These are phyloP conservation scores for Theobroma cacao DNA, from an alignment of 345 rosid genomes.

Conservation along the genomic window DNA sequence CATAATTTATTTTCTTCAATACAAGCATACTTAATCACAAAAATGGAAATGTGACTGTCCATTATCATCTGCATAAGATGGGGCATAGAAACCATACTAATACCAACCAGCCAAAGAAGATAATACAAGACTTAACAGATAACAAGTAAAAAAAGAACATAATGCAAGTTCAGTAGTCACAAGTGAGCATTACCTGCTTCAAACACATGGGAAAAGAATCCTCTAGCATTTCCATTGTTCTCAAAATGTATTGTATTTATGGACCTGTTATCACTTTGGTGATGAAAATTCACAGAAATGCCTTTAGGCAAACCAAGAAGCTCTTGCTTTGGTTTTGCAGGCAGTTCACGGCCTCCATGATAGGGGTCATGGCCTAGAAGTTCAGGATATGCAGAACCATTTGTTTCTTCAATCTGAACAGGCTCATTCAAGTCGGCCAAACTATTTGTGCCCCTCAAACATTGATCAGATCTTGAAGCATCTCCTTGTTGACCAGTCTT, in stretches of 20 bases:
- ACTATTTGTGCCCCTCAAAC: conserved; percentile 34
- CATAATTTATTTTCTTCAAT: not conserved
- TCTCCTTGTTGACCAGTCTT: conserved; percentile 36
- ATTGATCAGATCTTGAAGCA: conserved; percentile 38
- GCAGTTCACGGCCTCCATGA: conserved; percentile 34
- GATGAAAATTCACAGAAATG: conserved; percentile 28
- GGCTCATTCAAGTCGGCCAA: conserved; percentile 86
- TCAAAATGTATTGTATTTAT: conserved; percentile 18
- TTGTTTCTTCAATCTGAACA: conserved; percentile 46
- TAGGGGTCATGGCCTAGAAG: conserved; percentile 22
- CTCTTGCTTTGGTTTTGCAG: conserved; percentile 30
- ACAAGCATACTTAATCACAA: not conserved
- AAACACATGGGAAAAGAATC: conserved; percentile 37
- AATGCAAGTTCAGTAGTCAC: conserved; percentile 8
- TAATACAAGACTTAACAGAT: not conserved
- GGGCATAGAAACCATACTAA: not conserved
- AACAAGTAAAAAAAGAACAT: conserved; percentile 6
- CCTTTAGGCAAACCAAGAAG: conserved; percentile 43
- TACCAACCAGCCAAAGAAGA: not conserved
- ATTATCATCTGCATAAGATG: not conserved
- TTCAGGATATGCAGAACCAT: conserved; percentile 36
- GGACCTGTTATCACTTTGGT: conserved; percentile 28
- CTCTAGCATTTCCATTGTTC: conserved; percentile 30
- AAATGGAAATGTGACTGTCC: not conserved
- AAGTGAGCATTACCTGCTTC: conserved; percentile 54